Evolutionary conservation across 495 filamentous ascomycete species (phyloP).

Genomic region (Xylaria grammica): DNA sequence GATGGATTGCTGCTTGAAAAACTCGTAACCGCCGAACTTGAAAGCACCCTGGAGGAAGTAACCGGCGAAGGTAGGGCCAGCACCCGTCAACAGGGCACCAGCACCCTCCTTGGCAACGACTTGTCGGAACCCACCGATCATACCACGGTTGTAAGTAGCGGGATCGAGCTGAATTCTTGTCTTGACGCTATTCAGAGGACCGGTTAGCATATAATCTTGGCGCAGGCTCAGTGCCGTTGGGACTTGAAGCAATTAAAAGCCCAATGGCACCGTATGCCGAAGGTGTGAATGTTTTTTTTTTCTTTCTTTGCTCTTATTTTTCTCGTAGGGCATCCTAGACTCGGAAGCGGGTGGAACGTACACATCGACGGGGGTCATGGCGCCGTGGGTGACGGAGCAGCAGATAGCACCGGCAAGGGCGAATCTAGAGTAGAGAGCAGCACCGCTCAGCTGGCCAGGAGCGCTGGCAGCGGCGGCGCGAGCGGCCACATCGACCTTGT

Average conservation of each 20-base stretch:
- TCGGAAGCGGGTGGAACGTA: conserved; percentile 59
- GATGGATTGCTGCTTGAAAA: conserved; percentile 94
- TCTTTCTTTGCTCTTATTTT: no score
- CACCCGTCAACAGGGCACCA: conserved; percentile 85
- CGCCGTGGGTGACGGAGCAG: conserved; percentile 93
- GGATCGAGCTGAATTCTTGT: conserved; percentile 94
- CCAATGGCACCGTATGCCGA: conserved; percentile 14
- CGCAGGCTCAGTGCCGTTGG: neutral
- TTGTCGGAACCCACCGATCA: conserved; percentile 86
- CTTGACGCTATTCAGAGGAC: conserved; percentile 72
- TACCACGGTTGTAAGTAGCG: conserved; percentile 83
- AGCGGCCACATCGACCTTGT: conserved; percentile 46
- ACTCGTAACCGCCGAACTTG: conserved; percentile 95
- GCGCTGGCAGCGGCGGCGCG: conserved; percentile 34
- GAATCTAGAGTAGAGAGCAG: conserved; percentile 77
- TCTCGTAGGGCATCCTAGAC: neutral
- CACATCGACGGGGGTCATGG: conserved; percentile 94
- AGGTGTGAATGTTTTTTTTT: neutral
- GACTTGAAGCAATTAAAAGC: neutral
- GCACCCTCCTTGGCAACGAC: conserved; percentile 85
- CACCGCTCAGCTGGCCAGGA: conserved; percentile 49
- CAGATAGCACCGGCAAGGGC: conserved; percentile 92
- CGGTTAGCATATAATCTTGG: conserved; percentile 24
- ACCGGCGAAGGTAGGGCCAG: conserved; percentile 85
- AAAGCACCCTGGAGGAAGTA: conserved; percentile 95